Evolutionary conservation across 371 early-diverging fungal genomes (phyloP), one percentile per base, ranked within the genome.

Genomic region (Actinomortierella wolfii): DNA sequence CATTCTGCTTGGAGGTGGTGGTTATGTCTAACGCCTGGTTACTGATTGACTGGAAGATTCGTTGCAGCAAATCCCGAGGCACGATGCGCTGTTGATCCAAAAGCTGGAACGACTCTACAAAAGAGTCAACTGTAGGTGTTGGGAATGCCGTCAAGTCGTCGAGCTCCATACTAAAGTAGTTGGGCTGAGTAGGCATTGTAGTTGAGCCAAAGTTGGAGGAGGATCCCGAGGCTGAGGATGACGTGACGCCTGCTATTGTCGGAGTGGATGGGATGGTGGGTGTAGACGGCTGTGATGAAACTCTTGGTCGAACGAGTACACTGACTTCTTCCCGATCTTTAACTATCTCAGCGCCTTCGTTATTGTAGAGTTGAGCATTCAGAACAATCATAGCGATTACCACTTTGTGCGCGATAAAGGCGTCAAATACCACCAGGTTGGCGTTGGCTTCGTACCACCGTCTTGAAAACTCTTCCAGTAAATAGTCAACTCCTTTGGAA

Each of bases 321-420:
- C 63, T 60, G 14, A 73, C 74, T 29, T 73, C 74, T 23, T 73
- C 74, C 17, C 74, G 54, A 5, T 62, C 74, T 43, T 50, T 59
- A 6, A 73, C 74, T 15, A 77, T 46, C 18, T 78, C 78, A 3
- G 80, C 80, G 17, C 79, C 78, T 5, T 82, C 82, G 51, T 84
- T 85, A 65, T 90, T 91, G 84, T 95, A 93, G 15, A 89, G 68
- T 58, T 93, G 93, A 11, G 95, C 92, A 77, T 96, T 96, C 54
- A 97, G 80, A 34, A 89, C 86, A 74, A 96, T 81, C 80, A 93
- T 90, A 23, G 94, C 87, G 53, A 90, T 92, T 24, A 91, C 87
- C 9, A 97, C 87, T 63, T 89, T 90, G 63, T 88, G 84, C 0
- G 86, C 86, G 70, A 86, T 84, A 29, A 81, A 83, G 13, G 81